These are phyloP conservation scores for Acanthamoeba lenticulata DNA, from an alignment of 208 protist genomes.

Conservation along the genomic window DNA sequence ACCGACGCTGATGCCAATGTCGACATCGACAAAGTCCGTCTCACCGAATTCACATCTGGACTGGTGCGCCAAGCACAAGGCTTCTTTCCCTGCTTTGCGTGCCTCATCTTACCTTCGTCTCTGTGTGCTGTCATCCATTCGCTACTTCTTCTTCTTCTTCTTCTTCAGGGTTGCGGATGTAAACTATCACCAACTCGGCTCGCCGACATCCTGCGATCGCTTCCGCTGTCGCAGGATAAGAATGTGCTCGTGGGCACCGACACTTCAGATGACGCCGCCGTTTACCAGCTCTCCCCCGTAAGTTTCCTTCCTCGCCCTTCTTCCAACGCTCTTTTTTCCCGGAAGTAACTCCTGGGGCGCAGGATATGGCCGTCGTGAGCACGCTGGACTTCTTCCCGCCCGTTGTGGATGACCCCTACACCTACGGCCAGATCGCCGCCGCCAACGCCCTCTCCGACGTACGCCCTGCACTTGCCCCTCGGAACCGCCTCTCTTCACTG, in stretches of 20 bases:
- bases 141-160: too few species aligned
- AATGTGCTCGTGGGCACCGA: conserved; percentile 78
- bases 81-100: background rate
- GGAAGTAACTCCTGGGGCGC: too few species aligned
- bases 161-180: conserved; percentile 75
- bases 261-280: conserved; percentile 77
- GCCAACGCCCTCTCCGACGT: conserved; percentile 72
- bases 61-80: too few species aligned
- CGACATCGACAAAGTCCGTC: background rate
- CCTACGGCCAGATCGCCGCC: conserved; percentile 64
- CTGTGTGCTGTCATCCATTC: background rate
- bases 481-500: background rate
- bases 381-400: conserved; percentile 70
- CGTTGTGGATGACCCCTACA: conserved; percentile 63
- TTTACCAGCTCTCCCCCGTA: conserved; percentile 67
- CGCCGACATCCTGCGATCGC: conserved; percentile 40
- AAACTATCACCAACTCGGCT: conserved; percentile 75
- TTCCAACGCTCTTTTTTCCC: too few species aligned
- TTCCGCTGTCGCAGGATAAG: conserved; percentile 62
- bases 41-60: conserved; percentile 70
- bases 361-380: conserved; percentile 60
- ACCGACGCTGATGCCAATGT: background rate
- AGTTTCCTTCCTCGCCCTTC: background rate
- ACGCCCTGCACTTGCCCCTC: background rate
- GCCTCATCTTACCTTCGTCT: background rate